Conservation (phyloP, 2,329 filamentous ascomycete species). For the Beauveria sp. region DNA sequence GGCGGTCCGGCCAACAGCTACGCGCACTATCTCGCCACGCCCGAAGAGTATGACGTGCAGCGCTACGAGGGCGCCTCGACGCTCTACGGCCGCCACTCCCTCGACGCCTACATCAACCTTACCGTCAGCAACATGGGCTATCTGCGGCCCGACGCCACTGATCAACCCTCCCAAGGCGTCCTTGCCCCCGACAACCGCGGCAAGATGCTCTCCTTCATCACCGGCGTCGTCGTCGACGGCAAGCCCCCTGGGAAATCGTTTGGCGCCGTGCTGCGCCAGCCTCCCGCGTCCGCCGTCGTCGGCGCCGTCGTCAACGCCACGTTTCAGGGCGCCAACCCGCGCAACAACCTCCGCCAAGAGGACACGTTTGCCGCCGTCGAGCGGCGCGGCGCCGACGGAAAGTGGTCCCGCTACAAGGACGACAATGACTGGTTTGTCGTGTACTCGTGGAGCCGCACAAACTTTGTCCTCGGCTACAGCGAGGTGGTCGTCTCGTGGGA, state of each 20-base stretch:
- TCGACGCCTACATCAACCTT: slow-evolving; percentile 82
- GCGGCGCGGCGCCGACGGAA: slow-evolving; percentile 33
- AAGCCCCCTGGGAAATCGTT: slow-evolving; percentile 59
- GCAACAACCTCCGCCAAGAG: slow-evolving; percentile 77
- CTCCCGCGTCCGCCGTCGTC: slow-evolving; percentile 43
- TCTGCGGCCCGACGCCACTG: slow-evolving; percentile 28
- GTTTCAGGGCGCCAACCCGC: slow-evolving; percentile 82
- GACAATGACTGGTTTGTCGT: slow-evolving; percentile 81
- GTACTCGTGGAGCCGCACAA: slow-evolving; percentile 70
- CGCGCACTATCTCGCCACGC: slow-evolving; percentile 71
- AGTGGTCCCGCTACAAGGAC: slow-evolving; percentile 60
- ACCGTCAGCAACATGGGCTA: slow-evolving; percentile 54
- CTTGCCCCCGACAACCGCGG: slow-evolving; percentile 71
- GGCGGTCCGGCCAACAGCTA: slow-evolving; percentile 89
- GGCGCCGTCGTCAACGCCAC: slow-evolving; percentile 57
- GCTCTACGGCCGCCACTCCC: slow-evolving; percentile 72
- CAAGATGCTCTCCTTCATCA: slow-evolving; percentile 71
- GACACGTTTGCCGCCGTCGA: slow-evolving; percentile 74
- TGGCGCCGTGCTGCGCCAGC: slow-evolving; percentile 56
- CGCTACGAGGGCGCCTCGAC: slow-evolving; percentile 95
- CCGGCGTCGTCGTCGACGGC: slow-evolving; percentile 67
- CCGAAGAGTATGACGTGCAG: slow-evolving; percentile 75
- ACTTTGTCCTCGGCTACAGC: slow-evolving; percentile 62
- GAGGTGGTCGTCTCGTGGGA: slow-evolving; percentile 78
- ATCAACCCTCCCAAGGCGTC: slow-evolving; percentile 43